These are phyloP conservation scores for Cladosporium sp. DNA, from an alignment of 2,329 filamentous ascomycete genomes.

Conservation along the genomic window DNA sequence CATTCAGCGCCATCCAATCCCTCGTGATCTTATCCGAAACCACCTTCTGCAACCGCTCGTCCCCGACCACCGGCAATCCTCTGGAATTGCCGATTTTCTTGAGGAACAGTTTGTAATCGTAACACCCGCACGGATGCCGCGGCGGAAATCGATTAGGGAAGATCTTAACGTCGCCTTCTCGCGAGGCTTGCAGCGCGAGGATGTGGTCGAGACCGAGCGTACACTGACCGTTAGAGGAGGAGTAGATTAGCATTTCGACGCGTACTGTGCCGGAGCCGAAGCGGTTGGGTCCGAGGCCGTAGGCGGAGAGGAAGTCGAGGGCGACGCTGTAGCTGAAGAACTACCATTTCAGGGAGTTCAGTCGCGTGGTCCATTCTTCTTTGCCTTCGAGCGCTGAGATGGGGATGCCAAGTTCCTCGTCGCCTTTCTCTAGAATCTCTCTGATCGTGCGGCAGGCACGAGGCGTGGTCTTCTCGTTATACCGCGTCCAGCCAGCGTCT, in stretches of 20 bases:
- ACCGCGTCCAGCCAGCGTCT: not conserved
- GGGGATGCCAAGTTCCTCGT: not conserved
- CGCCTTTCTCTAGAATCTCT: not conserved
- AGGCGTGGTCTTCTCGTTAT: not conserved
- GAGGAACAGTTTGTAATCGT: not conserved
- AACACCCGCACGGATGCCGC: not conserved
- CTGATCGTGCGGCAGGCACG: not conserved
- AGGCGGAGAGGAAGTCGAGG: not conserved
- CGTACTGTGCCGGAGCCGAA: not conserved
- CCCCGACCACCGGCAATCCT: not conserved
- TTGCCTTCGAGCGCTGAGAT: not conserved
- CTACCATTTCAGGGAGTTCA: not conserved
- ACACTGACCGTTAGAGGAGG: not conserved
- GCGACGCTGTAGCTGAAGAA: not conserved
- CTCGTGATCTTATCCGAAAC: not conserved
- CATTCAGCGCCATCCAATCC: not conserved
- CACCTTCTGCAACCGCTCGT: not conserved
- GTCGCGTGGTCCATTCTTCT: not conserved
- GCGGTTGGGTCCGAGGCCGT: not conserved
- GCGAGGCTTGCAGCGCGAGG: not conserved
- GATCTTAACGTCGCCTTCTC: not conserved
- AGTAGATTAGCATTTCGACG: not conserved
- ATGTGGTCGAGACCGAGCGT: not conserved
- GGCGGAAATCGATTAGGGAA: not conserved
- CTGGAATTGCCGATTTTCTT: not conserved